A percentile compares a stretch with the other conserved stretches of the same genome.
These are phyloP conservation scores for Globisporangium okanoganense DNA, from an alignment of 352 stramenopile species.

Conservation along the genomic window DNA sequence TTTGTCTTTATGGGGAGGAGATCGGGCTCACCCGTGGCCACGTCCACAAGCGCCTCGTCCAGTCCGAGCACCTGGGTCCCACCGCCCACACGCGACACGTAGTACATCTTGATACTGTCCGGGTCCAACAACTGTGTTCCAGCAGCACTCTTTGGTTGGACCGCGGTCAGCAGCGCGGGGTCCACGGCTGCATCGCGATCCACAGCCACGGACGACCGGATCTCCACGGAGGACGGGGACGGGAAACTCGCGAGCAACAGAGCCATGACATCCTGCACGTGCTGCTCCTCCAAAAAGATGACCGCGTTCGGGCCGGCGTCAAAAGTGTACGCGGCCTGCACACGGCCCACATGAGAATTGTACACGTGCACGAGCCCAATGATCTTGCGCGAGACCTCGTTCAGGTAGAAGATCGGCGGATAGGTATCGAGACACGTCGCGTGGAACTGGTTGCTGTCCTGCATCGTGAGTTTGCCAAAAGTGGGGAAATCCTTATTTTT, in stretches of 20 bases:
- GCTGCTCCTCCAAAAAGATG: slow-evolving; percentile 78
- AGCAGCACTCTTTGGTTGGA: slow-evolving; percentile 13
- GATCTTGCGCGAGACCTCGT: slow-evolving; percentile 87
- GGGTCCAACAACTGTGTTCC: slow-evolving; percentile 3
- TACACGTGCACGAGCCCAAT: slow-evolving; percentile 92
- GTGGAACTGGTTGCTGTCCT: slow-evolving; percentile 98
- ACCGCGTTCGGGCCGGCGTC: slow-evolving; percentile 98
- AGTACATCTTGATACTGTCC: slow-evolving; percentile 61
- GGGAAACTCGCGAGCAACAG: slow-evolving; percentile 58
- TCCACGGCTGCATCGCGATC: slow-evolving; percentile 10
- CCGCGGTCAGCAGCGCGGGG: slow-evolving; percentile 19
- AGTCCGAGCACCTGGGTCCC: slow-evolving; percentile 35
- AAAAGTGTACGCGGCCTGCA: slow-evolving; percentile 97
- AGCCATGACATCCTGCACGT: slow-evolving; percentile 59
- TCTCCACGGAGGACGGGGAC: slow-evolving; percentile 17
- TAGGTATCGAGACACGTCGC: slow-evolving; percentile 97
- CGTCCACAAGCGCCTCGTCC: slow-evolving; percentile 47
- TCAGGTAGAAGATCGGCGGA: slow-evolving; percentile 99
- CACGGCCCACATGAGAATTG: slow-evolving; percentile 71
- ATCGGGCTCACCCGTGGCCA: slow-evolving; percentile 32
- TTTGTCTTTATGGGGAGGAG: slow-evolving; percentile 4
- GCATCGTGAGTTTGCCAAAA: slow-evolving; percentile 97
- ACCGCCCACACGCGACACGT: slow-evolving; percentile 57
- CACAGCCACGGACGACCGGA: slow-evolving; percentile 33
- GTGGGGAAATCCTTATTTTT: slow-evolving; percentile 90